Evolutionary conservation across 2,329 filamentous ascomycete species (phyloP).

Genomic region (Fusarium nurragi): DNA sequence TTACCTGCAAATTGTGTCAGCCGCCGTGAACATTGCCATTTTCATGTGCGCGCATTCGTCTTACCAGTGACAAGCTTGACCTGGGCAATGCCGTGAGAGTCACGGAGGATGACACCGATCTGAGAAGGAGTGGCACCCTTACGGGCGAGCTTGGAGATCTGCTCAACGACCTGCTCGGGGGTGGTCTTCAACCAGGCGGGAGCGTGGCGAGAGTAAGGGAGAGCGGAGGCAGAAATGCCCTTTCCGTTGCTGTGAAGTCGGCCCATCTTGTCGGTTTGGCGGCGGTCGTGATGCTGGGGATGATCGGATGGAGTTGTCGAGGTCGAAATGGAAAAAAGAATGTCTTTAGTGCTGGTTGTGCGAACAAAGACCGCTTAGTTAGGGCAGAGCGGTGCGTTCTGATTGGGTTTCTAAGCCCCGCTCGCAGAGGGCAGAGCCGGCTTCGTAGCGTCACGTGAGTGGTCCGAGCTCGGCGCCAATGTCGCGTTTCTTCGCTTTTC

Average conservation of each 20-base stretch:
- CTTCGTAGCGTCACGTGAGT: slow-evolving; percentile 24
- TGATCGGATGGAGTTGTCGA: slow-evolving; percentile 52
- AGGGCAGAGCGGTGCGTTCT: slow-evolving; percentile 49
- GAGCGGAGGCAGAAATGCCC: slow-evolving; percentile 94
- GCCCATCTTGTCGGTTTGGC: slow-evolving; percentile 77
- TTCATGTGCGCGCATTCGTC: slow-evolving; percentile 45
- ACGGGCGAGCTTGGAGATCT: slow-evolving; percentile 98
- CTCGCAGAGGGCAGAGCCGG: no score
- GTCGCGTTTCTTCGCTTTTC: slow-evolving; percentile 37
- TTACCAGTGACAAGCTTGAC: slow-evolving; percentile 97
- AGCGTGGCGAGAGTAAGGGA: slow-evolving; percentile 94
- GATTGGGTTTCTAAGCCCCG: background rate
- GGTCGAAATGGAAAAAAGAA: slow-evolving; percentile 29
- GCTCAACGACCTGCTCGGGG: slow-evolving; percentile 97
- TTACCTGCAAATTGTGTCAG: slow-evolving; percentile 75
- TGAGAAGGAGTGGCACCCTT: slow-evolving; percentile 99
- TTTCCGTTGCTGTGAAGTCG: slow-evolving; percentile 99
- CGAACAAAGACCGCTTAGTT: slow-evolving; percentile 55
- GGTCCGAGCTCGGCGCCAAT: slow-evolving; percentile 7
- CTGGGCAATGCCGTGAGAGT: slow-evolving; percentile 97
- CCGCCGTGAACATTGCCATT: slow-evolving; percentile 3
- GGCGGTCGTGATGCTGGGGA: slow-evolving; percentile 45
- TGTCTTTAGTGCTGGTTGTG: slow-evolving; percentile 9
- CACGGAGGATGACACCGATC: slow-evolving; percentile 98
- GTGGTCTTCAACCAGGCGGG: slow-evolving; percentile 99